Percentiles rank a stretch among this genome's conserved stretches.
phyloP scores from a whole-genome alignment of 2,329 filamentous ascomycete genomes.

The Cercospora beticola region DNA sequence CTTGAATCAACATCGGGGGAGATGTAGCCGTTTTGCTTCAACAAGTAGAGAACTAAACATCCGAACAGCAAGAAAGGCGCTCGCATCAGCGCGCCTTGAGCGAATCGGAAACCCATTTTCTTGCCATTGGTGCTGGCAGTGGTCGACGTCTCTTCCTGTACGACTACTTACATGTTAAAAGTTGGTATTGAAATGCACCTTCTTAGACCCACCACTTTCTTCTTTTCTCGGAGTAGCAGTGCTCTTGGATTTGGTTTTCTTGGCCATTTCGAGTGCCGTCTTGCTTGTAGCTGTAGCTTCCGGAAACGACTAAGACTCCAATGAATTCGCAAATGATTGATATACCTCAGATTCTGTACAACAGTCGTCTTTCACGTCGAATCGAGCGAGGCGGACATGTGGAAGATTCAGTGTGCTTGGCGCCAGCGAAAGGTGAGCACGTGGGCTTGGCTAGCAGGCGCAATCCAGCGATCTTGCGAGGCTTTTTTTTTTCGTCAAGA shows the following conservation, averaged over 20 bases:
- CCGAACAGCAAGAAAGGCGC: background rate
- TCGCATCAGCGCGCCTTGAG: conserved; percentile 2
- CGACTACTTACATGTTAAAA: background rate
- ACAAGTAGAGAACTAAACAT: background rate
- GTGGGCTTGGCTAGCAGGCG: background rate
- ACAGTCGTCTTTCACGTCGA: background rate
- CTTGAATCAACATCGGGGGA: background rate
- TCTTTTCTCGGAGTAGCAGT: background rate
- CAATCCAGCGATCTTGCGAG: background rate
- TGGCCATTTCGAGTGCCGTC: background rate
- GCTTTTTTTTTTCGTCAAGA: background rate
- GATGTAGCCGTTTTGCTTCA: background rate
- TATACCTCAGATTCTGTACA: background rate
- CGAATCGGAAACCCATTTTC: background rate
- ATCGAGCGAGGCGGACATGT: background rate
- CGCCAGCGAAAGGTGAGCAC: background rate
- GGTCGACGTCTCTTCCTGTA: background rate
- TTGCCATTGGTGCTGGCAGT: background rate
- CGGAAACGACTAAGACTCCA: too few species aligned
- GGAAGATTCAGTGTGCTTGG: background rate
- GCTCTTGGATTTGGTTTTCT: background rate
- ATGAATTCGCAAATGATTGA: background rate
- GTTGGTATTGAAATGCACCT: background rate
- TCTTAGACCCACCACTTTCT: background rate
- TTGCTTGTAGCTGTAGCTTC: background rate